Percentiles rank a stretch among this genome's conserved stretches.
Evolutionary conservation across 306 rosid genomes (phyloP).

Genomic region (Rubus parviflorus): DNA sequence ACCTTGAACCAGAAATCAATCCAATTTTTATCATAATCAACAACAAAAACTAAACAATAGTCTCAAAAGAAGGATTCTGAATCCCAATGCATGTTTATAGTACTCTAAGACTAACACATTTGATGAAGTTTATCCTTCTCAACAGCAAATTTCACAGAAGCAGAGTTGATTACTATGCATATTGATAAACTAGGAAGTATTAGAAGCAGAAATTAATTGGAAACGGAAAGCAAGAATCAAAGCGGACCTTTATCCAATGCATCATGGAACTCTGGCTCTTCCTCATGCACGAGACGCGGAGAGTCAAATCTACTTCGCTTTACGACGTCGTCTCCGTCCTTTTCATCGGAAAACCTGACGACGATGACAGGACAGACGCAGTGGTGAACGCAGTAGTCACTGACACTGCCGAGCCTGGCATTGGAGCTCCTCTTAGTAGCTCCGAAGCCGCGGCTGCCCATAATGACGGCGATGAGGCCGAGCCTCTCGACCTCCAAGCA

Average conservation of each 20-base stretch:
- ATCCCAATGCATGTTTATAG: too few relatives aligned
- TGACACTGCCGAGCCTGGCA: constrained; percentile 69
- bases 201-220: background rate
- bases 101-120: too few relatives aligned
- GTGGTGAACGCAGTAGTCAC: constrained; percentile 77
- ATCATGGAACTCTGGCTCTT: constrained; percentile 32
- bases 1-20: background rate
- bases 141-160: too few relatives aligned
- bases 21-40: background rate
- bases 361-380: constrained; percentile 81
- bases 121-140: too few relatives aligned
- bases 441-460: constrained; percentile 81
- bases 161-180: background rate
- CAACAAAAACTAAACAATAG: background rate
- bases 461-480: constrained; percentile 67
- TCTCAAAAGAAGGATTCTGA: too few relatives aligned
- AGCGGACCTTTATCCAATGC: constrained; percentile 27
- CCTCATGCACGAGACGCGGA: constrained; percentile 1
- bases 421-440: constrained; percentile 43
- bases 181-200: background rate
- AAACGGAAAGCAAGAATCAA: background rate
- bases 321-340: constrained; percentile 6
- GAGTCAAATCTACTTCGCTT: background rate
- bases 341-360: constrained; percentile 42
- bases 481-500: constrained; percentile 80